phyloP scores from a whole-genome alignment of 768 basidiomycete species.

The Tephrocybe sp. region DNA sequence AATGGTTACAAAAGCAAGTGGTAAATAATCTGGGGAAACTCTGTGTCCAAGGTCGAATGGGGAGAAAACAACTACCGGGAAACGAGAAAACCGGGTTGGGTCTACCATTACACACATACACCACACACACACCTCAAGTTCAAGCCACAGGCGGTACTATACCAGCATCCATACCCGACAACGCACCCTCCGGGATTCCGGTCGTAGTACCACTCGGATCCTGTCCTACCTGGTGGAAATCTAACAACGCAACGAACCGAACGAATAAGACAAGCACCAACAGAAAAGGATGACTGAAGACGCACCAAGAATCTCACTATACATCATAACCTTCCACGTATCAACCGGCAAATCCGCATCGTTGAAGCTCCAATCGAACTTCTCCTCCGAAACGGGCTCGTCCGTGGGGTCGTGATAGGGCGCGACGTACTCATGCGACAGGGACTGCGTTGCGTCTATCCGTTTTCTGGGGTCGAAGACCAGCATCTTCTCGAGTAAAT shows the following conservation, averaged over 20 bases:
- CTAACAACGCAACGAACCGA: conserved; percentile 32
- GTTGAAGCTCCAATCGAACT: conserved; percentile 99
- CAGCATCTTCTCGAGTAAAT: conserved; percentile 97
- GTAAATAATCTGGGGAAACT: no score
- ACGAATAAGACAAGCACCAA: no score
- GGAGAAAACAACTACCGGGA: no score
- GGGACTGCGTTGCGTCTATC: conserved; percentile 89
- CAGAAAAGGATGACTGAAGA: conserved; percentile 11
- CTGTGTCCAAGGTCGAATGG: no score
- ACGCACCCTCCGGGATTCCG: background rate
- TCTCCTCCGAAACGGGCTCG: conserved; percentile 89
- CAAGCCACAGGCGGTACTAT: no score
- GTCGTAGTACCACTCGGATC: conserved; percentile 17
- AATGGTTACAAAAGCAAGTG: no score
- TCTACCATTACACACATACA: no score
- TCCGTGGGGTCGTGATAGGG: conserved; percentile 99
- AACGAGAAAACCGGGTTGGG: no score
- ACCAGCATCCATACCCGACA: no score
- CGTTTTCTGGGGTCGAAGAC: conserved; percentile 98
- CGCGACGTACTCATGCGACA: conserved; percentile 89
- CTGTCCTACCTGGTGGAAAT: conserved; percentile 82
- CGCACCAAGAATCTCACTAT: conserved; percentile 93
- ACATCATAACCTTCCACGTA: conserved; percentile 99
- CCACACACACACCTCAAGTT: no score
- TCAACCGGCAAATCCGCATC: conserved; percentile 98